Conservation (phyloP, 23 red algal genomes). For the Gracilaria domingensis region DNA sequence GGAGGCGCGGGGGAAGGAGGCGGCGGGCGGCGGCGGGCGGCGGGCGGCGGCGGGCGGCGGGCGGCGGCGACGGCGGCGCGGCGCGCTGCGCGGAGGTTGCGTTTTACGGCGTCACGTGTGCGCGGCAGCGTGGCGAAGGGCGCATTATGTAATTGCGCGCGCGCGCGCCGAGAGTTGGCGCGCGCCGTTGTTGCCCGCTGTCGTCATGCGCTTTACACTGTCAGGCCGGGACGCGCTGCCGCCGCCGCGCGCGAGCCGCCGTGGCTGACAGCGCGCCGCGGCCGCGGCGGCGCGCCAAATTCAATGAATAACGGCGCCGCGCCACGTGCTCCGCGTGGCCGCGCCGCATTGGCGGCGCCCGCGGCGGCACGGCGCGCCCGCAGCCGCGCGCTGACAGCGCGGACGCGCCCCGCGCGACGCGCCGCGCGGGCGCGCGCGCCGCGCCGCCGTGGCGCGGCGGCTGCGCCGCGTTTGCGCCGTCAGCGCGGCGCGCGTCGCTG, state of each 20-base stretch:
- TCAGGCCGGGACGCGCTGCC: background rate
- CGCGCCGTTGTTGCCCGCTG: background rate
- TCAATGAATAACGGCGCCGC: no score
- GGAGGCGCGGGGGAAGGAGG: background rate
- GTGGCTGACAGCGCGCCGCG: no score
- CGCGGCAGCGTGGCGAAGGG: slow-evolving; percentile 15
- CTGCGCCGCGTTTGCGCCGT: background rate
- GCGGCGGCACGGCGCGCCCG: background rate
- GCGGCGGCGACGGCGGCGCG: background rate
- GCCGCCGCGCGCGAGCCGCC: background rate
- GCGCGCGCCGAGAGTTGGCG: background rate
- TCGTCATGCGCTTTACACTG: slow-evolving; percentile 10
- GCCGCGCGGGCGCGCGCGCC: background rate
- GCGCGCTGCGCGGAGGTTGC: no score
- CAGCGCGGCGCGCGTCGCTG: background rate
- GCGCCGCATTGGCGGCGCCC: no score
- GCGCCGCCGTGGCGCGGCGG: background rate
- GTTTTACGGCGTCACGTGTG: background rate
- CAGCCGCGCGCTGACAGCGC: background rate
- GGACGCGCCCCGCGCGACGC: no score
- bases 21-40: background rate
- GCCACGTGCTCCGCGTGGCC: background rate
- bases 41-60: background rate
- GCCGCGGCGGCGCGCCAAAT: no score
- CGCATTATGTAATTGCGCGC: slow-evolving; percentile 24